A percentile compares a stretch with the other conserved stretches of the same genome.
Conservation (phyloP, 2,329 filamentous ascomycete species). For the Aspergillus ochraceoroseus region DNA sequence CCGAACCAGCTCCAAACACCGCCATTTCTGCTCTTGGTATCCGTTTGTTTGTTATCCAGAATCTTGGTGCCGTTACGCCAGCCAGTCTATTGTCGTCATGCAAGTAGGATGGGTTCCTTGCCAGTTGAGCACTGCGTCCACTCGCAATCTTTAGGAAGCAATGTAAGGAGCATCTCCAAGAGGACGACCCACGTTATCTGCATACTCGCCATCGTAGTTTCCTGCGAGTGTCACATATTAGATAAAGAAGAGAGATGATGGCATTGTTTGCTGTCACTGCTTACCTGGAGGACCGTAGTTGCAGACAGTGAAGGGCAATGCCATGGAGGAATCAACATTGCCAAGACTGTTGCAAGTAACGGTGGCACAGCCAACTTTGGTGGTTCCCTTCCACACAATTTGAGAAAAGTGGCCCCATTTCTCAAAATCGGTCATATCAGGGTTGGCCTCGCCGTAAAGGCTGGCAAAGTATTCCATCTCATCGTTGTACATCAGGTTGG, state of each 20-base stretch:
- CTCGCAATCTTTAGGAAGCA: conserved; percentile 22
- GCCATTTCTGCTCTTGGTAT: background rate
- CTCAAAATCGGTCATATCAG: conserved; percentile 59
- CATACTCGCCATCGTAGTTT: conserved; percentile 54
- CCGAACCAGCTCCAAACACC: background rate
- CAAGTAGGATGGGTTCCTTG: conserved; percentile 1
- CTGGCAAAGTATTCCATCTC: conserved; percentile 58
- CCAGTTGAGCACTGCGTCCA: conserved; percentile 7
- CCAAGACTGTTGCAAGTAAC: conserved; percentile 43
- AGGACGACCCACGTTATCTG: conserved; percentile 48
- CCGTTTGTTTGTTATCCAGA: background rate
- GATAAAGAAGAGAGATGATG: conserved; percentile 5
- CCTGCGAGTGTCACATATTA: conserved; percentile 34
- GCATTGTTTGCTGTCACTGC: conserved; percentile 34
- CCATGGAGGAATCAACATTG: conserved; percentile 39
- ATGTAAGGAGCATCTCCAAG: conserved; percentile 36
- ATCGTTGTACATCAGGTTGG: conserved; percentile 82
- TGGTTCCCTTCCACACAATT: conserved; percentile 64
- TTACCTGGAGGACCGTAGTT: conserved; percentile 74
- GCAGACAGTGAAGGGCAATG: conserved; percentile 75
- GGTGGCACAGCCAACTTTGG: conserved; percentile 59
- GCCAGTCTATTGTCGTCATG: conserved; percentile 2
- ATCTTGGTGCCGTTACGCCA: background rate
- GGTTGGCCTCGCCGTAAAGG: conserved; percentile 56
- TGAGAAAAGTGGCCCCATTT: conserved; percentile 71